Base-by-base conservation (phyloP, 352 stramenopile species). In the Phytophthora europaea region DNA sequence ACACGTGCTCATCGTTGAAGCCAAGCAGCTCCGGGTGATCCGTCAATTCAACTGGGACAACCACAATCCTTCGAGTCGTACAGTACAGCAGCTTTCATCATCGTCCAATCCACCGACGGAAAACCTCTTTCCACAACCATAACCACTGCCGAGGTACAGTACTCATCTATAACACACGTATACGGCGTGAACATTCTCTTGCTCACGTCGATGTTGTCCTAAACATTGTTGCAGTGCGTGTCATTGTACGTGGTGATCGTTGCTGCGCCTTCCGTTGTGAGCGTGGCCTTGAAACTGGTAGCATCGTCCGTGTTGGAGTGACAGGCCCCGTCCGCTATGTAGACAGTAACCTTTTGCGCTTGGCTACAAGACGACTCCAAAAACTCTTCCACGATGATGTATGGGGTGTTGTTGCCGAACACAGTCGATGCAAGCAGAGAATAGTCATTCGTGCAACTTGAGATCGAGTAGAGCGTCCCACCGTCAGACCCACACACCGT, bases 401-500 rank as follows among this genome's bases (percentile, higher is more conserved):
- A 70, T 13, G 62, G 36, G 28, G 40, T 63, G n/a, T 48, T 31
- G 4, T 20, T 16, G 7, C 52, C 52, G 48, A 70, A 70, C 4
- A 20, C 20, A 10, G n/a, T 50, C 2, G 47, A 18, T 1, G 52
- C 13, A 57, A 63, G 52, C 2, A 0, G 34, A 3, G 12, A 12
- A 13, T 70, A 70, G 36, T 70, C 62, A 18, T n/a, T 26, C 12
- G 53, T 63, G 13, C 62, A 70, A n/a, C 40, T 58, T 1, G 62
- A 70, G 16, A 63, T 48, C 5, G 62, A 40, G 31, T 55, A 63
- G 4, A 54, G 28, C 4, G 51, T n/a, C 22, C 9, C 22, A 13
- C 43, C 52, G 1, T 34, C 33, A 26, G 31, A 6, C 22, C 40
- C 45, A 40, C 60, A 67, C 3, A 33, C 31, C 7, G n/a, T 20